Conservation (phyloP, 306 rosid genomes). For the Abrus pulchellus region DNA sequence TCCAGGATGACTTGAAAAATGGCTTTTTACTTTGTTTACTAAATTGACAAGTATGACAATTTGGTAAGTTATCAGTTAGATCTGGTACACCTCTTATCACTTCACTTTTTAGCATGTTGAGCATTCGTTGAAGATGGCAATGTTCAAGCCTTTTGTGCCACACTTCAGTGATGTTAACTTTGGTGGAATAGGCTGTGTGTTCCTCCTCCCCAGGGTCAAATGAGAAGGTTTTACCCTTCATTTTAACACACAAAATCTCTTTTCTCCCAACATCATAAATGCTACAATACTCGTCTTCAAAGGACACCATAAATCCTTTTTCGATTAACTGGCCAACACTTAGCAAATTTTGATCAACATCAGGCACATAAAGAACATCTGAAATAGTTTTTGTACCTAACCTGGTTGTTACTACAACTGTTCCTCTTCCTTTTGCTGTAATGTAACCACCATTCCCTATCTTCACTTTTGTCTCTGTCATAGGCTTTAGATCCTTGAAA, state of each 20-base stretch:
- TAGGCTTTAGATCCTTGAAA: conserved; percentile 2
- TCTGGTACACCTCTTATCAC: background rate
- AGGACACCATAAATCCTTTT: background rate
- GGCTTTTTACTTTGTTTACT: background rate
- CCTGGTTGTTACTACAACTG: background rate
- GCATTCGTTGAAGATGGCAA: conserved; percentile 4
- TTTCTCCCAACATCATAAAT: background rate
- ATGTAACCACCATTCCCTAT: conserved; percentile 16
- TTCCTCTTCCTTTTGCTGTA: background rate
- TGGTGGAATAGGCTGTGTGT: background rate
- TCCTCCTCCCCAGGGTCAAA: background rate
- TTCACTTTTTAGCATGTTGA: background rate
- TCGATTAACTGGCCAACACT: background rate
- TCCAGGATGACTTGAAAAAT: background rate
- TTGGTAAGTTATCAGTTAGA: background rate
- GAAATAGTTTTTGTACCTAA: conserved; percentile 10
- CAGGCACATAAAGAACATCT: conserved; percentile 21
- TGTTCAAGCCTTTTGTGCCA: background rate
- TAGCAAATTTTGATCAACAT: background rate
- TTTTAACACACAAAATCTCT: background rate
- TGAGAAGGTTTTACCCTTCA: conserved; percentile 21
- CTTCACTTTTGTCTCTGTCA: background rate
- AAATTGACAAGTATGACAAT: background rate
- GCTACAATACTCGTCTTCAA: background rate
- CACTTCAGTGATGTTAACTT: background rate